A percentile compares a stretch with the other conserved stretches of the same genome.
phyloP scores from a whole-genome alignment of 2,329 filamentous ascomycete genomes.

The Pyrenophora teres region DNA sequence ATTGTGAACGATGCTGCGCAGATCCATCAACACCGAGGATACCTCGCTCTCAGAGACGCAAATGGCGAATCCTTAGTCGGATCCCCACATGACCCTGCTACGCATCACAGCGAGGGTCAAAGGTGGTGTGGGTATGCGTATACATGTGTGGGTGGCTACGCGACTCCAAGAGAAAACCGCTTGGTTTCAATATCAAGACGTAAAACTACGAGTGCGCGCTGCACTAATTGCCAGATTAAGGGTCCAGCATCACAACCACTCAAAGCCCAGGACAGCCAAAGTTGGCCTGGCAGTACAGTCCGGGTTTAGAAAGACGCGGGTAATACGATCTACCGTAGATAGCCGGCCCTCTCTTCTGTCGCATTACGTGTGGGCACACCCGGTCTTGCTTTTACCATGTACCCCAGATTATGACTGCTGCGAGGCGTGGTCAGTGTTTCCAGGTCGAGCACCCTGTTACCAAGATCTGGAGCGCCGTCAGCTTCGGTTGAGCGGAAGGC shows the following conservation, averaged over 20 bases:
- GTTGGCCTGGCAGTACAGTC: background rate
- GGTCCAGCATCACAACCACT: conserved; percentile 8
- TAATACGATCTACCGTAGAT: conserved; percentile 2
- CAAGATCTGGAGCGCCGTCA: conserved; percentile 11
- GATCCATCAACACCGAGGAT: conserved; percentile 1
- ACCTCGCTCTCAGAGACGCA: conserved; percentile 4
- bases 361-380: background rate
- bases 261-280: conserved; percentile 3
- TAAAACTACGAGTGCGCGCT: background rate
- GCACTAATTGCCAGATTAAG: conserved; percentile 10
- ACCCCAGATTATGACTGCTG: conserved; percentile 12
- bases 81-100: conserved; percentile 5
- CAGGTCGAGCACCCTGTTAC: conserved; percentile 5
- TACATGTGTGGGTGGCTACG: background rate
- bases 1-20: background rate
- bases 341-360: background rate
- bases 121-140: background rate
- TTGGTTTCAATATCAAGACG: conserved; percentile 2
- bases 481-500: conserved; percentile 19
- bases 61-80: background rate
- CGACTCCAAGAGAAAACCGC: background rate
- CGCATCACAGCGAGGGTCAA: background rate
- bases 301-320: background rate
- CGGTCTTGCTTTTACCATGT: conserved; percentile 6
- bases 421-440: conserved; percentile 9